Base-by-base conservation (phyloP, 1,284 basidiomycete genomes). In the Fistulina hepatica region DNA sequence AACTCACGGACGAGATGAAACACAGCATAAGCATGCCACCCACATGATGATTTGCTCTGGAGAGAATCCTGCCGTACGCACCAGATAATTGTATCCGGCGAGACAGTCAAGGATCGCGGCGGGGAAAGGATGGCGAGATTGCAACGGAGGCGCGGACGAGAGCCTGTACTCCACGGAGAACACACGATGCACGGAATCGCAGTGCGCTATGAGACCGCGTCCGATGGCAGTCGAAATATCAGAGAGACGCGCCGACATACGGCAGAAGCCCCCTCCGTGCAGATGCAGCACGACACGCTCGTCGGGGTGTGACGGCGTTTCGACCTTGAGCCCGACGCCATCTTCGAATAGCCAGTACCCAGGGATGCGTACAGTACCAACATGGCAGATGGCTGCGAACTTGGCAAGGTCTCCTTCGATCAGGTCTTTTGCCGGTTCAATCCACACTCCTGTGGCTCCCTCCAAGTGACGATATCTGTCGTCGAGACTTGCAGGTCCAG, bases 31-130 rank as follows among this genome's bases (percentile, higher is more conserved):
- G n/a, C n/a, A n/a, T n/a, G n/a, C n/a, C n/a, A n/a, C n/a, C n/a
- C n/a, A n/a, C n/a, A 89, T 37, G 33, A 80, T 61, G 46, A 86
- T 76, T 49, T 81, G 65, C 7, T 61, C 54, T 6, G 73, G 66
- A 2, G 62, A 49, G 43, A 76, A 69, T 1, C 67, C 65, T 19
- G 71, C 57, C 1, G 49, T 54, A 31, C 67, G 56, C 22, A 78
- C 64, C 6, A 81, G 67, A 48, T 80, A 75, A 37, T 64, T 58
- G 51, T 80, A 81, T 0, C 71, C 73, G 1, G 74, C 66, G 11
- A 81, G 59, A 0, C 71, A 71, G 45, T 81, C 78, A 4, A 81
- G 51, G 2, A 81, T 60, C 12, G 76, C 75, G 0, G 76, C 56
- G 0, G 80, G 78, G 62, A 80, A 80, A 0, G 76, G 63, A 40